A percentile compares a stretch with the other conserved stretches of the same genome.
phyloP scores from a whole-genome alignment of 2,329 filamentous ascomycete species.

The Botrytis hyacinthi region DNA sequence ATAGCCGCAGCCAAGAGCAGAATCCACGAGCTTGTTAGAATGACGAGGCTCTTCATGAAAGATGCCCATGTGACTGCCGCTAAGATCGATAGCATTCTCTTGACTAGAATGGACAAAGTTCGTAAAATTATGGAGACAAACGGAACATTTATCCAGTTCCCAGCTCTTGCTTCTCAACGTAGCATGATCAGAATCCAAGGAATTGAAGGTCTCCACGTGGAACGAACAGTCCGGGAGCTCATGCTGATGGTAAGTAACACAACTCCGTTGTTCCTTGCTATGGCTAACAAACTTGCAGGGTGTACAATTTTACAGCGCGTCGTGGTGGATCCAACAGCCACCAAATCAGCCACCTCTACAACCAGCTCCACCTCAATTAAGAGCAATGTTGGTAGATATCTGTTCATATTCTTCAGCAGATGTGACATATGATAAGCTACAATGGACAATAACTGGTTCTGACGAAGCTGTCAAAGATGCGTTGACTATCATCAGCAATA shows the following conservation, averaged over 20 bases:
- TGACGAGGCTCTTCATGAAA: slow-evolving; percentile 83
- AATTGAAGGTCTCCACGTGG: slow-evolving; percentile 87
- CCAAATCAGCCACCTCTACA: slow-evolving; percentile 49
- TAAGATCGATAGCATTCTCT: slow-evolving; percentile 92
- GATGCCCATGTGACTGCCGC: slow-evolving; percentile 84
- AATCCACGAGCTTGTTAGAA: slow-evolving; percentile 78
- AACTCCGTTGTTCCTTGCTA: slow-evolving; percentile 1
- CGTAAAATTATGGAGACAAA: slow-evolving; percentile 97
- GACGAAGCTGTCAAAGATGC: slow-evolving; percentile 95
- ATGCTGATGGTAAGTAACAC: slow-evolving; percentile 75
- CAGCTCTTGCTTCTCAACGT: slow-evolving; percentile 79
- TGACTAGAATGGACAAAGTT: slow-evolving; percentile 91
- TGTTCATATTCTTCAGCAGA: slow-evolving; percentile 96
- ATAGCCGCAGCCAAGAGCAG: slow-evolving; percentile 89
- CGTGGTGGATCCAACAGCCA: slow-evolving; percentile 74
- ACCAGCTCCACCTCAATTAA: slow-evolving; percentile 51
- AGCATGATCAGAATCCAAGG: slow-evolving; percentile 88
- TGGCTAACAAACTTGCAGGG: slow-evolving; percentile 54
- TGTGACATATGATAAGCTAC: slow-evolving; percentile 89
- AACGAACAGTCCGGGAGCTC: slow-evolving; percentile 90
- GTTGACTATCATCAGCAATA: slow-evolving; percentile 89
- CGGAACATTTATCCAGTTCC: slow-evolving; percentile 91
- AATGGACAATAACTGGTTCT: slow-evolving; percentile 90
- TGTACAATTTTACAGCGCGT: slow-evolving; percentile 95
- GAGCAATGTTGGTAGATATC: slow-evolving; percentile 90